Evolutionary conservation across 257 asterid genomes (phyloP), one percentile per base, ranked within the genome.

Genomic region (Scutellaria barbata): DNA sequence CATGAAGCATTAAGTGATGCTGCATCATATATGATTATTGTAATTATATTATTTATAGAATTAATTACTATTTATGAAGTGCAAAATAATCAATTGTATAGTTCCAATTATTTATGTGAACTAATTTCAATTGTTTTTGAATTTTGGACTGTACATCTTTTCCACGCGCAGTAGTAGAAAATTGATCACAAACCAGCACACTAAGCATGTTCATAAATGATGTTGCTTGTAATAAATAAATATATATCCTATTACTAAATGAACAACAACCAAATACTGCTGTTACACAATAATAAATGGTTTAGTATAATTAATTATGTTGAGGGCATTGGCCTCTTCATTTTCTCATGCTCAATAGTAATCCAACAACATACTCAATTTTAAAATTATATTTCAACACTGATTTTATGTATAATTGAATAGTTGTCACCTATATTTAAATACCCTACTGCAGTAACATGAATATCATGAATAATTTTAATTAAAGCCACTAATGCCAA

Each of bases 201-300:
- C 13, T n/a, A 68, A 43, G 50, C 66, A 63, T 57, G 61, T 57
- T 47, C 54, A 55, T 69, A 72, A 72, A 72, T 63, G 71, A 63
- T 62, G 47, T 72, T 58, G 47, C 20, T 58, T 30, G 35, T 30
- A 30, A 30, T 30, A 30, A 45, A 60, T 45, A 47, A 48, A 33
- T 48, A 47, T 17, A 11, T 33, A 17, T 17, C 42, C 6, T 11
- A 46, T 25, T 42, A 59, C 63, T 30, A 39, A 30, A 61, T 53
- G 46, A 51, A 37, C 54, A 42, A 14, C 66, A 54, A 42, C 43
- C 45, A 17, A 72, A 57, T 71, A 60, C 37, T 60, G 48, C 4
- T 42, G 40, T 17, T 37, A 30, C 42, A 48, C 69, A 7, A 7
- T 50, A 47, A 48, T 72, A 45, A 58, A 40, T 60, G 35, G 9